These are phyloP conservation scores for Carnegiea gigantea DNA, from an alignment of 179 eudicot species.

Conservation along the genomic window DNA sequence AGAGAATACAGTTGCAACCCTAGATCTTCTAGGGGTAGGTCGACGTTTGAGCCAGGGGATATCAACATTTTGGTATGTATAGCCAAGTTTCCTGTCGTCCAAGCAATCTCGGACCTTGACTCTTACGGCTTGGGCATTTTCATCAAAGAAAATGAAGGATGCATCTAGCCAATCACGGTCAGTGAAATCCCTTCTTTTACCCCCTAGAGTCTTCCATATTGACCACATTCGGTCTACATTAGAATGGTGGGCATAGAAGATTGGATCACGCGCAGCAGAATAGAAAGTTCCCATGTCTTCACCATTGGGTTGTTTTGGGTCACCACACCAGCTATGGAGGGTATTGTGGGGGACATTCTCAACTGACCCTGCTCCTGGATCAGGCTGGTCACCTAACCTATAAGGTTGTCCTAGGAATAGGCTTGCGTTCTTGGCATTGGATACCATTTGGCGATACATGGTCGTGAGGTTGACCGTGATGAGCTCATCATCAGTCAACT, in stretches of 20 bases:
- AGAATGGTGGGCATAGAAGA: neutral
- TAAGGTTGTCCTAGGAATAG: neutral
- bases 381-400: slow-evolving; percentile 18
- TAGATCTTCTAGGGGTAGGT: neutral
- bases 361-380: slow-evolving; percentile 47
- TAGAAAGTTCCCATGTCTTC: neutral
- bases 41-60: neutral
- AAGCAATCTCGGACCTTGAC: neutral
- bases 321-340: neutral
- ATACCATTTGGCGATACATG: slow-evolving; percentile 6
- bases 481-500: neutral
- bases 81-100: neutral
- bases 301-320: neutral
- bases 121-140: neutral
- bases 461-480: neutral
- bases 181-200: neutral
- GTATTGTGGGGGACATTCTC: slow-evolving; percentile 28
- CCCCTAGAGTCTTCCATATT: neutral
- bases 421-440: neutral
- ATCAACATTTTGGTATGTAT: neutral
- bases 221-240: neutral
- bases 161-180: neutral
- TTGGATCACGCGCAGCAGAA: neutral
- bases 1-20: neutral
- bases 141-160: neutral